Evolutionary conservation across 768 basidiomycete genomes (phyloP), one percentile per base, ranked within the genome.

Genomic region (Neoboletus magnificus): DNA sequence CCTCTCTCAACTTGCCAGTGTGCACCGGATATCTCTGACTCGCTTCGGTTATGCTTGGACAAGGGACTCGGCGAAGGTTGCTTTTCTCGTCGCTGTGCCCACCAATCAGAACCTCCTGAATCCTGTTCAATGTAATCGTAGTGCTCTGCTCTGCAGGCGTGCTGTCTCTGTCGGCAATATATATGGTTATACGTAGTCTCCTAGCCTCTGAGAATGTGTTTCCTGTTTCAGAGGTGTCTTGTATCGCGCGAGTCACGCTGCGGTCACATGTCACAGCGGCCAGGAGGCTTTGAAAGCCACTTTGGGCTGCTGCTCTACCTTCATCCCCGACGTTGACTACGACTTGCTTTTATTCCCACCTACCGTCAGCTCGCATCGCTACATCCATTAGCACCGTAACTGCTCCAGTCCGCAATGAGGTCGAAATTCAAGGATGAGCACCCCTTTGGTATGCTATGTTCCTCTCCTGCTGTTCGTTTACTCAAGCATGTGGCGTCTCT

Each of bases 341-440:
- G 43, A 62, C 57, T 52, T 47, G 52, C 53, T 45, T 55, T 54
- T 35, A 40, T 51, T 46, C 55, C 57, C 43, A 56, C 48, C 55
- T 47, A 18, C 45, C 20, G 35, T 51, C 52, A 56, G 27, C 50
- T 46, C 37, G 48, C 44, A n/a, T 49, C 43, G 29, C 42, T 41
- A 52, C 59, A 20, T 43, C 29, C 53, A 35, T 49, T 48, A 27
- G 9, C 22, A 52, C 42, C n/a, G 20, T 44, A 50, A 59, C 55
- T 47, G 12, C 32, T 49, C 6, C 41, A 57, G 5, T 32, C 29
- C 54, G 66, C 77, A 56, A 93, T 93, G 91, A 85, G 91, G 74
- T 93, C 92, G 70, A 94, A 94, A 77, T 95, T 95, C 80, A 95
- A 94, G 86, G 96, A 98, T 76, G 96, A 98, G 77, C 96, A 99